Evolutionary conservation across 108 stramenopile species (phyloP).

Genomic region (Cylindrotheca closterium): DNA sequence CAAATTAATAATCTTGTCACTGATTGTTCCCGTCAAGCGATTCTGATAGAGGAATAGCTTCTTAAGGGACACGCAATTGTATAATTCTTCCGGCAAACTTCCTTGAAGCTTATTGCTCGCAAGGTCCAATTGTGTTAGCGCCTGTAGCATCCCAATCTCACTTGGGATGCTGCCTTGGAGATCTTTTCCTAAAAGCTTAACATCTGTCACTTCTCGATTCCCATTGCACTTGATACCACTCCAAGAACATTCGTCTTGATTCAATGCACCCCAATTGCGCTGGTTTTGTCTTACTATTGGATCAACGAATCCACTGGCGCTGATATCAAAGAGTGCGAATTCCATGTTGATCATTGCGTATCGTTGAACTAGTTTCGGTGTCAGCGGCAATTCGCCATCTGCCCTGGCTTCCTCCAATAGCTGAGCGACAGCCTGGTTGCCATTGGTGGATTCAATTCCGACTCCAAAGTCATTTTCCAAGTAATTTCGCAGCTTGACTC

Average conservation of each 20-base stretch:
- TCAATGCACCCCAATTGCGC: neutral
- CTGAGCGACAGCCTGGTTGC: too few species aligned
- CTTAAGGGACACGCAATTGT: constrained; percentile 2
- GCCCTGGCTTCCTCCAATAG: too few species aligned
- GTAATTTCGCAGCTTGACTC: too few species aligned
- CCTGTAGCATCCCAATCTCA: constrained; percentile 1
- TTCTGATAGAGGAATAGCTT: constrained; percentile 24
- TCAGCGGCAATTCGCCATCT: neutral
- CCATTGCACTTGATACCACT: constrained; percentile 58
- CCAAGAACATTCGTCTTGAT: constrained; percentile 43
- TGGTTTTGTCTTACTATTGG: too few species aligned
- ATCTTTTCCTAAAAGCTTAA: constrained; percentile 30
- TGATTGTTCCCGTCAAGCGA: constrained; percentile 24
- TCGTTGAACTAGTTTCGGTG: neutral
- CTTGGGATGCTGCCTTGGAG: constrained; percentile 31
- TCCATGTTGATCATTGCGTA: neutral
- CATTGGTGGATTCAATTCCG: too few species aligned
- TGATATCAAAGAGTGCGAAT: neutral
- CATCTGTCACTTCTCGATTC: constrained; percentile 36
- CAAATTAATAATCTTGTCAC: constrained; percentile 8
- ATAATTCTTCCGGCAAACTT: constrained; percentile 27
- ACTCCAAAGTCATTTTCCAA: too few species aligned
- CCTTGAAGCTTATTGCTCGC: constrained; percentile 8
- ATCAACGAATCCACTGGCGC: neutral
- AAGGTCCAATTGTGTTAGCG: constrained; percentile 22